Evolutionary conservation across 108 stramenopile species (phyloP), one percentile per base, ranked within the genome.

Genomic region (Conticribra weissflogii): DNA sequence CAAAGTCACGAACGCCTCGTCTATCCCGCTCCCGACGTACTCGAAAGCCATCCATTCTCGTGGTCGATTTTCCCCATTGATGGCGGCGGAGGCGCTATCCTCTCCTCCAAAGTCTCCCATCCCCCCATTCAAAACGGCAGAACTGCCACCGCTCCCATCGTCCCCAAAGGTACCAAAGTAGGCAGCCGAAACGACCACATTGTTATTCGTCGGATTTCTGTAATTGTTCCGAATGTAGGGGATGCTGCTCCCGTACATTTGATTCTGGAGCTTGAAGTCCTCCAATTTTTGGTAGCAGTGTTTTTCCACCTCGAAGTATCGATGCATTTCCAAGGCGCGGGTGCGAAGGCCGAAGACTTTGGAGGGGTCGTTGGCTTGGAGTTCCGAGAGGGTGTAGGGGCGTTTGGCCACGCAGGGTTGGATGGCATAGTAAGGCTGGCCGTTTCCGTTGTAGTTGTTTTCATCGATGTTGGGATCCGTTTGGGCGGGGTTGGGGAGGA

Each of bases 301-400:
- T 18, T 71, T 50, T 79, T 93, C 92, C 0, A 86, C 84, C 19
- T 89, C 68, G 64, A 78, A 84, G 52, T 93, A 90, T 46, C 82
- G 79, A 30, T 47, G 36, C 30, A 89, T 77, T 52, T 82, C 76
- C 33, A 58, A 61, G 8, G 74, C 72, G 17, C 64, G 72, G 19
- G 47, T 51, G 0, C 70, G 57, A 28, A 76, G 32, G 33, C 75
- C 79, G 63, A 59, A 75, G 19, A 49, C 27, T 65, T 68, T 61
- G n/a, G 22, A 16, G 36, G 54, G 51, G 46, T 47, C 58, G 30
- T 64, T 59, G 31, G 60, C 48, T 29, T 82, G 47, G 15, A 90
- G 70, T 59, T 93, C 91, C 17, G 63, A 33, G 46, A 81, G 21
- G 4, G 82, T 82, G 89, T 88, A 93, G 3, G 89, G 76, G 24